Base-by-base conservation (phyloP, 306 rosid genomes). In the Delonix regia region DNA sequence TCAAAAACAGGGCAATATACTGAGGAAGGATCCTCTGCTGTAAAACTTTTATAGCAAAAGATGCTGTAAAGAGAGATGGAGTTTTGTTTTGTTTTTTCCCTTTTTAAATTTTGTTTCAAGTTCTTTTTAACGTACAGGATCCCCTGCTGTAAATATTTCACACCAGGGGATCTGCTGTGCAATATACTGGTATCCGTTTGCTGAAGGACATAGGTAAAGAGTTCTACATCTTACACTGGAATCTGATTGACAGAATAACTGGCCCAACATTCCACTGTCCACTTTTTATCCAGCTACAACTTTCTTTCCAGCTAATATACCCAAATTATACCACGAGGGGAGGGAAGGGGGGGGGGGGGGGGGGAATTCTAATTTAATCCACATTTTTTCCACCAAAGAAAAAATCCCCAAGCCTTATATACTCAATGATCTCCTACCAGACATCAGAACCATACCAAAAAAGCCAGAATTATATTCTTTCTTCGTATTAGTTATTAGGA, bases 161-260 rank as follows among this genome's bases (percentile, higher is more conserved):
- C n/a, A n/a, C n/a, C n/a, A n/a, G n/a, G n/a, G n/a, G n/a, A n/a
- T n/a, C n/a, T n/a, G n/a, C n/a, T n/a, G n/a, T n/a, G n/a, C n/a
- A 45, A 4, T 47, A 49, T 16, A 61, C 4, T 18, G 12, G 18
- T 4, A 14, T 14, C 39, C 4, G 38, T 61, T 69, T 33, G 60
- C 22, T 33, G 28, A 6, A 10, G 56, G 21, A 60, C 39, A 61
- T 49, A 48, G 19, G 24, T 16, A 4, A 36, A 49, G 57, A 21
- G 13, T 41, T 39, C 16, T n/a, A 28, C 66, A 62, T 62, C 69
- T 76, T 30, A 56, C 66, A 76, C 14, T 51, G 48, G 62, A 62
- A 19, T 45, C 41, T 75, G 33, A 75, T 21, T 30, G 56, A 21
- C 7, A 49, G 3, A 62, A 48, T 11, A 48, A 38, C 15, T 49